phyloP scores from a whole-genome alignment of 176 grass and related monocot species.

The Oryza brachyantha region DNA sequence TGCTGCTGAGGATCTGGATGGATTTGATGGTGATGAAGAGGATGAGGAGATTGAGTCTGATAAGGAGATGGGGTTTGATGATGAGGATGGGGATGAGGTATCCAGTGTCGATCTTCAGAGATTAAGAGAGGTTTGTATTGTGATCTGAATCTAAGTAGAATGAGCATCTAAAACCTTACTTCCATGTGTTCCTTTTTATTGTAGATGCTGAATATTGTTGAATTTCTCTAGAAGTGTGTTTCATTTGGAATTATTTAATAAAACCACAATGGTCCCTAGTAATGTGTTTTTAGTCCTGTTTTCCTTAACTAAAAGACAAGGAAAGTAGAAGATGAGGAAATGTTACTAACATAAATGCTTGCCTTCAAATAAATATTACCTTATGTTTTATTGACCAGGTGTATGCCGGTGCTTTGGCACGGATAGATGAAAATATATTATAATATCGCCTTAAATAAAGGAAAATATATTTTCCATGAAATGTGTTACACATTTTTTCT shows the following conservation, averaged over 20 bases:
- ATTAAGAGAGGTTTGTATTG: conserved; percentile 68
- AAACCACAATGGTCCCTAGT: neutral
- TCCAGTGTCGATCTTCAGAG: conserved; percentile 59
- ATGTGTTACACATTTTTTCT: no score
- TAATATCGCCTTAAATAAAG: no score
- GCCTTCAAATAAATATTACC: neutral
- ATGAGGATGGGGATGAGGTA: conserved; percentile 76
- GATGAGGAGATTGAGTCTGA: conserved; percentile 73
- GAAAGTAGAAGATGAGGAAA: neutral
- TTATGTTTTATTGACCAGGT: neutral
- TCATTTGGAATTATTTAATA: neutral
- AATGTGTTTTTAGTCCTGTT: neutral
- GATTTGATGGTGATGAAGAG: conserved; percentile 64
- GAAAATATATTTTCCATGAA: no score
- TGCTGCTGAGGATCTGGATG: conserved; percentile 67
- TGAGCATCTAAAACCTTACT: neutral
- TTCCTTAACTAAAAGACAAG: neutral
- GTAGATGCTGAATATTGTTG: neutral
- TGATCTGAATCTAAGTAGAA: conserved; percentile 6
- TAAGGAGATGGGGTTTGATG: conserved; percentile 78
- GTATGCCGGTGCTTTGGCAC: no score
- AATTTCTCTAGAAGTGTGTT: neutral
- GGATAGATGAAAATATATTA: no score
- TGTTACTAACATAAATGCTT: neutral
- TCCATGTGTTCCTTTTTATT: neutral